These are phyloP conservation scores for Zalaria obscura DNA, from an alignment of 2,329 filamentous ascomycete species.

Conservation along the genomic window DNA sequence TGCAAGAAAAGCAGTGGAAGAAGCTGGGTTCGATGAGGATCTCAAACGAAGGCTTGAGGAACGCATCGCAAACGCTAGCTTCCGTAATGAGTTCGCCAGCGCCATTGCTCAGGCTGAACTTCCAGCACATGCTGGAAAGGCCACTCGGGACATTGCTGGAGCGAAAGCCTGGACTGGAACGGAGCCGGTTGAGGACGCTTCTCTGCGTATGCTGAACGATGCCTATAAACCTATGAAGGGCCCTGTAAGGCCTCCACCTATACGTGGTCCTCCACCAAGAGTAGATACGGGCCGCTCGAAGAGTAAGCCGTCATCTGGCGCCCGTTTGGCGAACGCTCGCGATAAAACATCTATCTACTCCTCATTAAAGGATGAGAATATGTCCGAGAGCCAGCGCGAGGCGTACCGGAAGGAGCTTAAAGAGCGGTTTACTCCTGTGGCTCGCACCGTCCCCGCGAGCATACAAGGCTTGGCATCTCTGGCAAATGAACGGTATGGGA, in stretches of 20 bases:
- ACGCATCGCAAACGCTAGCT: slow-evolving; percentile 41
- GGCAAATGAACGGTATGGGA: slow-evolving; percentile 55
- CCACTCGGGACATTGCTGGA: slow-evolving; percentile 53
- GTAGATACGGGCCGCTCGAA: slow-evolving; percentile 26
- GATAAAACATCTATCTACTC: slow-evolving; percentile 44
- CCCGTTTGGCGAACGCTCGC: slow-evolving; percentile 42
- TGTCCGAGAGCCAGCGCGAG: slow-evolving; percentile 60
- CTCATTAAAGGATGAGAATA: slow-evolving; percentile 35
- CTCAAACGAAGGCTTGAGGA: slow-evolving; percentile 44
- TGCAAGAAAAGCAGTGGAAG: slow-evolving; percentile 41
- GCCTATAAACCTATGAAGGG: slow-evolving; percentile 40
- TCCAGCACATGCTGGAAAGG: slow-evolving; percentile 49
- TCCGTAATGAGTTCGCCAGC: slow-evolving; percentile 37
- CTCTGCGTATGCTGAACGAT: slow-evolving; percentile 63
- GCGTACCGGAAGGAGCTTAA: slow-evolving; percentile 58
- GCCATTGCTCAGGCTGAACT: slow-evolving; percentile 40
- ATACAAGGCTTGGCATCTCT: slow-evolving; percentile 66
- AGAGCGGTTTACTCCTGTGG: slow-evolving; percentile 64
- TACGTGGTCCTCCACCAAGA: slow-evolving; percentile 24
- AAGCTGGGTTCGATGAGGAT: slow-evolving; percentile 49
- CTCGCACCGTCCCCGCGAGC: slow-evolving; percentile 59
- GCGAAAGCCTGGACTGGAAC: slow-evolving; percentile 64
- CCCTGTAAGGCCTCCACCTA: slow-evolving; percentile 23
- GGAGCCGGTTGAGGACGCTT: slow-evolving; percentile 60
- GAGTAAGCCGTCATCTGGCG: slow-evolving; percentile 26